Evolutionary conservation across 208 protist genomes (phyloP).

Genomic region (Novymonas esmeraldas): DNA sequence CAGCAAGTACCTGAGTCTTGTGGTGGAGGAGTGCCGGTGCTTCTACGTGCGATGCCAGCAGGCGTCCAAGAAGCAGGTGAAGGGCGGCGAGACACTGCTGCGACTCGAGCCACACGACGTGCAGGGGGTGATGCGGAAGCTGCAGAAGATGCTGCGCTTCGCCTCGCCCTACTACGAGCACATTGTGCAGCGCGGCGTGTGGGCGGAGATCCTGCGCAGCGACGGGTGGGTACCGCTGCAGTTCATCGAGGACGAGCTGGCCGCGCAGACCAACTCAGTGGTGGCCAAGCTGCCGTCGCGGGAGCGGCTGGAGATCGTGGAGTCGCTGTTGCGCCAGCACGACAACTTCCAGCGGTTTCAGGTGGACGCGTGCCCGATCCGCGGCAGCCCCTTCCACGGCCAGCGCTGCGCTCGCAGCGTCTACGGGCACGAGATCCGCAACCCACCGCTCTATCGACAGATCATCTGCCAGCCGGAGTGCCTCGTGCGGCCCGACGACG

Average conservation of each 20-base stretch:
- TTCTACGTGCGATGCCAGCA: constrained; percentile 27
- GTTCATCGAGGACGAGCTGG: constrained; percentile 33
- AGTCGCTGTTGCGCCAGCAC: constrained; percentile 42
- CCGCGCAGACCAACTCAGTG: not conserved
- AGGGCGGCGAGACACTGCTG: constrained; percentile 14
- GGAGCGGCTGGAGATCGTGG: constrained; percentile 28
- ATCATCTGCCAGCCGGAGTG: constrained; percentile 24
- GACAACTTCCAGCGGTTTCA: constrained; percentile 56
- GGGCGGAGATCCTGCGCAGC: constrained; percentile 20
- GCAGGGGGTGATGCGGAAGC: constrained; percentile 27
- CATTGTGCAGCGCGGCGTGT: constrained; percentile 17
- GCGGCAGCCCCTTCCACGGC: constrained; percentile 30
- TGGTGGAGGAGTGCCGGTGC: constrained; percentile 17
- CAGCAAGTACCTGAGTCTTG: constrained; percentile 23
- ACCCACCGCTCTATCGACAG: constrained; percentile 22
- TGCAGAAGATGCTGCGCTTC: constrained; percentile 48
- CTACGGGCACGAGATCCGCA: constrained; percentile 35
- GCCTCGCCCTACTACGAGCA: constrained; percentile 25
- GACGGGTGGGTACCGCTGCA: constrained; percentile 59
- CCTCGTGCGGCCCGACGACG: constrained; percentile 7
- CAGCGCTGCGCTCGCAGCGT: constrained; percentile 40
- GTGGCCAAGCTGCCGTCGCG: constrained; percentile 13
- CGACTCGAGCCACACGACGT: constrained; percentile 18
- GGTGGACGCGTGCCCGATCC: constrained; percentile 35
- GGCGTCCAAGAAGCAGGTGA: constrained; percentile 17